phyloP scores from a whole-genome alignment of 768 basidiomycete genomes.

The Tubosaeta sp. region DNA sequence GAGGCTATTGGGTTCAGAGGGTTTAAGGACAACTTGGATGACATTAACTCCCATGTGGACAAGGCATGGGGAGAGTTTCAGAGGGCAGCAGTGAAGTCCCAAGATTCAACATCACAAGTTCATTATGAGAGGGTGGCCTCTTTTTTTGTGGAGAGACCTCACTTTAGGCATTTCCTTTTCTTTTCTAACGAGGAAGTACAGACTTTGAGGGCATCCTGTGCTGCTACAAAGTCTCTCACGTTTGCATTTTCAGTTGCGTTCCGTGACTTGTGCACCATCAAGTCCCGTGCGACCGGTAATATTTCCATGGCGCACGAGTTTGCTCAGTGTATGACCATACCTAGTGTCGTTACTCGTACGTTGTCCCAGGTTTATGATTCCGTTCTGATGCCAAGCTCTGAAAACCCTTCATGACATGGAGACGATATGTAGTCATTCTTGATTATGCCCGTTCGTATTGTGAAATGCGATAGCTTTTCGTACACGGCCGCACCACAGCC shows the following conservation, averaged over 20 bases:
- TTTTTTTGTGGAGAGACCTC: slow-evolving; percentile 24
- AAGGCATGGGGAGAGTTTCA: slow-evolving; percentile 16
- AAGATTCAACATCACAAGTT: not conserved
- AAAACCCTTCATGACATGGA: not conserved
- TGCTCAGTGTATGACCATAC: slow-evolving; percentile 22
- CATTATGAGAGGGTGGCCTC: slow-evolving; percentile 25
- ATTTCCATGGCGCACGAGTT: slow-evolving; percentile 20
- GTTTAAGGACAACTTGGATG: slow-evolving; percentile 35
- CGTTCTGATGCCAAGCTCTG: no score
- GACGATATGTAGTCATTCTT: slow-evolving; percentile 7
- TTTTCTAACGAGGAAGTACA: slow-evolving; percentile 34
- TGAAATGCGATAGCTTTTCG: not conserved
- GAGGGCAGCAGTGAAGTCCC: slow-evolving; percentile 5
- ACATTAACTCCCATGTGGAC: slow-evolving; percentile 39
- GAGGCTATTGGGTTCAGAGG: slow-evolving; percentile 1
- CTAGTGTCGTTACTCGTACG: slow-evolving; percentile 13
- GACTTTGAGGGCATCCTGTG: slow-evolving; percentile 51
- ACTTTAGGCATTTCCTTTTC: slow-evolving; percentile 17
- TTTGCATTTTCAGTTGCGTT: slow-evolving; percentile 60
- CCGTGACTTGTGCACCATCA: slow-evolving; percentile 48
- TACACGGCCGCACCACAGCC: not conserved
- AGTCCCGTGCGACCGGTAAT: slow-evolving; percentile 38
- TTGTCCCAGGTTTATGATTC: slow-evolving; percentile 14
- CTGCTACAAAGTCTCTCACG: slow-evolving; percentile 30
- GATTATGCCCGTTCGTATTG: not conserved